Evolutionary conservation across 768 basidiomycete genomes (phyloP), one percentile per base, ranked within the genome.

Genomic region (Mycena rosella): DNA sequence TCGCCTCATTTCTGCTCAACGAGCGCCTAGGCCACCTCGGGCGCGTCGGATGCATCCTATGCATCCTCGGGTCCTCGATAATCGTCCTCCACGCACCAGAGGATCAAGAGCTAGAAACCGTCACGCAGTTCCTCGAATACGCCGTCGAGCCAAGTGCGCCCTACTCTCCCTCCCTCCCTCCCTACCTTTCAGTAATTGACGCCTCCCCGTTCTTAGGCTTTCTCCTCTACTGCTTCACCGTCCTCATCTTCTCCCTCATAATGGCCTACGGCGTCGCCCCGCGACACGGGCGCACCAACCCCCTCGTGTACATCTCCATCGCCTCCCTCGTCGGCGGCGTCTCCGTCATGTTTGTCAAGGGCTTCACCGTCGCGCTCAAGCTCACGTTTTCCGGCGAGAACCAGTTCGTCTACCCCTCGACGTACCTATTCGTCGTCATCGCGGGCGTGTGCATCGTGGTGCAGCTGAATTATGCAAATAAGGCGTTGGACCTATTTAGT

Each of bases 401-500:
- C 79, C 98, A 99, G 79, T 93, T 99, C 76, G 88, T 91, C 0
- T 94, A 96, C 76, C 90, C 91, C 32, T 94, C 93, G 75, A 99
- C 98, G n/a, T 99, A 98, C 78, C 89, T 98, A 18, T 97, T 99
- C 74, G 95, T 89, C 36, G 83, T 94, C 55, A 88, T 94, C 40
- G 91, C 94, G 3, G 86, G 84, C 2, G 79, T 88, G 5, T 98
- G 95, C 78, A 98, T 99, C 75, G 78, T 96, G 69, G 87, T 95
- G n/a, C 95, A 96, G 80, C 94, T 96, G 93, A 93, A 94, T 78
- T 96, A 96, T 82, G 96, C 98, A 84, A 99, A 98, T 86, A 97
- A 97, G 78, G 97, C 97, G 0, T 85, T 99, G 60, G 96, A 98
- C 77, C 94, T 90, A 2, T 99, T 98, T 79, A 95, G 94, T 2